Conservation (phyloP, 305 asterid species). For the Fraxinus nigra region DNA sequence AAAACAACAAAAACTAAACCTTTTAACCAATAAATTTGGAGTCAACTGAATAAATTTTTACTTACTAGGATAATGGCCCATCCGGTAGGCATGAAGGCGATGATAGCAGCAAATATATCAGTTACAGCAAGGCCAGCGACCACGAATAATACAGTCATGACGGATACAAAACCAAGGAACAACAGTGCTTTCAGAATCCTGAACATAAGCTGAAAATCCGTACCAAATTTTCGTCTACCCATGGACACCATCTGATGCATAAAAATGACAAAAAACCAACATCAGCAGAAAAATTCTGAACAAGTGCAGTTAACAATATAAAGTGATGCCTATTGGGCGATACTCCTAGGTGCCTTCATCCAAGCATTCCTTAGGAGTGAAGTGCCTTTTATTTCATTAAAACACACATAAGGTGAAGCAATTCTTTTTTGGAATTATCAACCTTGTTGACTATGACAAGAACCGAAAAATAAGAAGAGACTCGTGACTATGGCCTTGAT, state of each 20-base stretch:
- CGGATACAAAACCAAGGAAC: slow-evolving; percentile 83
- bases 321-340: not conserved
- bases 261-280: not conserved
- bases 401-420: not conserved
- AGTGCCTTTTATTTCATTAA: not conserved
- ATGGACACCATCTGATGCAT: slow-evolving; percentile 81
- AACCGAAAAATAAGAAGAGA: not conserved
- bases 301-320: not conserved
- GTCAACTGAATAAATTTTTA: not conserved
- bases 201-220: slow-evolving; percentile 98
- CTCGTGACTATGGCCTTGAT: not conserved
- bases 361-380: not conserved
- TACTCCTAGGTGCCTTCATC: not conserved
- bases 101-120: slow-evolving; percentile 79
- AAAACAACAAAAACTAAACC: not conserved
- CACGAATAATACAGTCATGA: slow-evolving; percentile 83
- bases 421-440: not conserved
- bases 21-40: not conserved
- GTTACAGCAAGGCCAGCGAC: slow-evolving; percentile 66
- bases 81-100: slow-evolving; percentile 98
- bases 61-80: slow-evolving; percentile 94
- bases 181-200: slow-evolving; percentile 90
- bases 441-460: not conserved
- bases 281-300: not conserved
- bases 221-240: slow-evolving; percentile 93